Conservation (phyloP, 2,329 filamentous ascomycete species). For the Fusarium pseudograminearum region DNA sequence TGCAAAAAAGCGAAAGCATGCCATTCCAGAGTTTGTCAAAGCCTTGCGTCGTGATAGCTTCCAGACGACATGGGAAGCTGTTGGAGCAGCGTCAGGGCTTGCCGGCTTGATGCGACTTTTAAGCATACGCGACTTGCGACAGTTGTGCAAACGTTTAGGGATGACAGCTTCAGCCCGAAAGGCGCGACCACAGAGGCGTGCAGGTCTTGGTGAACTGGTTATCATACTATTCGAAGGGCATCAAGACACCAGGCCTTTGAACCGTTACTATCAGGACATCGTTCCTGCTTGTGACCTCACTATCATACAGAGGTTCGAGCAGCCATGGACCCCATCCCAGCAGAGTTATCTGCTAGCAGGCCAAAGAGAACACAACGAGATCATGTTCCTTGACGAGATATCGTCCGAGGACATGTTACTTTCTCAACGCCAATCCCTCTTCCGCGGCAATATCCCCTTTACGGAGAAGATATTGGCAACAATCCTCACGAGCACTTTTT, state of each 20-base stretch:
- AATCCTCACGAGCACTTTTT: constrained; percentile 12
- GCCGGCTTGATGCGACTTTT: constrained; percentile 43
- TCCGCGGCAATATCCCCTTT: constrained; percentile 35
- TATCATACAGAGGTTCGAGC: constrained; percentile 39
- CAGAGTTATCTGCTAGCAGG: constrained; percentile 29
- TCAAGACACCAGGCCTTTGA: constrained; percentile 39
- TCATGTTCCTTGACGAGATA: constrained; percentile 29
- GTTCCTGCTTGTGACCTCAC: constrained; percentile 41
- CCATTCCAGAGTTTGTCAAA: constrained; percentile 39
- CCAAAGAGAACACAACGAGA: constrained; percentile 34
- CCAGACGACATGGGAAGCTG: constrained; percentile 39
- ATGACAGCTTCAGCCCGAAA: constrained; percentile 38
- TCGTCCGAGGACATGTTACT: constrained; percentile 23
- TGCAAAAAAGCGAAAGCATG: constrained; percentile 27
- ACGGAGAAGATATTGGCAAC: constrained; percentile 26
- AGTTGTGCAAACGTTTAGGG: constrained; percentile 38
- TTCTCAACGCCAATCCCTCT: constrained; percentile 16
- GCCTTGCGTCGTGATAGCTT: constrained; percentile 42
- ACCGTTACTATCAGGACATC: constrained; percentile 41
- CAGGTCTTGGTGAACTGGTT: constrained; percentile 39
- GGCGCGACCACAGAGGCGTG: constrained; percentile 38
- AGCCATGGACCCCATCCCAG: constrained; percentile 27
- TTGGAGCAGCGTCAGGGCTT: constrained; percentile 41
- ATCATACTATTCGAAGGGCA: constrained; percentile 23
- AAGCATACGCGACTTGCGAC: constrained; percentile 41